Base-by-base conservation (phyloP, 768 basidiomycete species). In the Suillus luteus region DNA sequence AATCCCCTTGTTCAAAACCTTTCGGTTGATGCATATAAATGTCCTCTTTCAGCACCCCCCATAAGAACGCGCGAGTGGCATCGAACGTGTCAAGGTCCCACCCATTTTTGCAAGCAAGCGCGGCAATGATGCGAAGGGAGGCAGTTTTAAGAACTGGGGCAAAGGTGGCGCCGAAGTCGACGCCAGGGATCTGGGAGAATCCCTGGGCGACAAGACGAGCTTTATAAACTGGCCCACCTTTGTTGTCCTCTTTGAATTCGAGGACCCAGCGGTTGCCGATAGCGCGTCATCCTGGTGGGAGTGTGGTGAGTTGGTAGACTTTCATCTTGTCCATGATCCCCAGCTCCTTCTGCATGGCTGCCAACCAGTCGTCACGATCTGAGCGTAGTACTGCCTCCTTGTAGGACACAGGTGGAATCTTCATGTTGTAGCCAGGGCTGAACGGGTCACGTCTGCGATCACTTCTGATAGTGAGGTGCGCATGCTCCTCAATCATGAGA, bases 1-100 rank as follows among this genome's bases (percentile, higher is more conserved):
- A 49, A 2, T 49, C 49, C 0, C 49, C 49, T 0, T 49, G 2
- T 14, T 62, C 43, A 14, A 61, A 48, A 27, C 77, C 77, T 0
- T 71, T 73, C 0, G 80, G 78, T 57, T 76, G 77, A 2, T 70
- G 15, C 79, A 84, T 82, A 71, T 78, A 84, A 40, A 84, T 79
- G 2, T 49, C 24, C 3, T 49, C 49, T 5, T 71, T 69, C 44
- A 84, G 72, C 14, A 76, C 67, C 2, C 75, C 71, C 60, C 76
- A 80, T 0, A 85, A 74, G 65, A 77, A 83, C 0, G 78, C 79
- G 0, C 70, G 70, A 22, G 77, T 78, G n/a, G 85, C 75, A 65
- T 86, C 80, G 8, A 83, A 69, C 55, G 73, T 72, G n/a, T 79
- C 67, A 6, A 84, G 52, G 6, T 82, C 70, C 64, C 77, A 77